A percentile compares a stretch with the other conserved stretches of the same genome.
These are phyloP conservation scores for Taxawa tesnikishii DNA, from an alignment of 2,329 filamentous ascomycete species.

Conservation along the genomic window DNA sequence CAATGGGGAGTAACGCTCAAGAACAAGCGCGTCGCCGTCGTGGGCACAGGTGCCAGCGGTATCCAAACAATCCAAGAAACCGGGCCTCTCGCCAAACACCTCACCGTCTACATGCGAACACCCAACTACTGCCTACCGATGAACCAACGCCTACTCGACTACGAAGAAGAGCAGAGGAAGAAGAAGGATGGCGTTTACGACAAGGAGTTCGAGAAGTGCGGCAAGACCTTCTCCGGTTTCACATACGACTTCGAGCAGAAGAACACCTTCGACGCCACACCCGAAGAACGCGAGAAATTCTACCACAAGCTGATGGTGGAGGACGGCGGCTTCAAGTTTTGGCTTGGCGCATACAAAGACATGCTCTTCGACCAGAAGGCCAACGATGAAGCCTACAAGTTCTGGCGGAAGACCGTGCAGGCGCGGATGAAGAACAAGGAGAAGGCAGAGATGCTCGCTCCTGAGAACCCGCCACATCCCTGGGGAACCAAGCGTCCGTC, in stretches of 20 bases:
- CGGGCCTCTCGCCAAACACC: slow-evolving; percentile 34
- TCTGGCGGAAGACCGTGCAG: slow-evolving; percentile 26
- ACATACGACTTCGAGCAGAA: slow-evolving; percentile 41
- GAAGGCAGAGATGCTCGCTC: slow-evolving; percentile 40
- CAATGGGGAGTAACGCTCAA: slow-evolving; percentile 40
- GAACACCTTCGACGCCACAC: slow-evolving; percentile 33
- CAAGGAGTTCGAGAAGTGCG: slow-evolving; percentile 13
- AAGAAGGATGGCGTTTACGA: slow-evolving; percentile 26
- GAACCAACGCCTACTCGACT: slow-evolving; percentile 29
- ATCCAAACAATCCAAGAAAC: slow-evolving; percentile 53
- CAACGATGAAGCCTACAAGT: slow-evolving; percentile 25
- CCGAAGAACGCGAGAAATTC: slow-evolving; percentile 35
- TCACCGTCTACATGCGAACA: slow-evolving; percentile 32
- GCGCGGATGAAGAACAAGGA: slow-evolving; percentile 37
- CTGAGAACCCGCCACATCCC: slow-evolving; percentile 37
- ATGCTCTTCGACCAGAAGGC: slow-evolving; percentile 22
- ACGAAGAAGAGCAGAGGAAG: slow-evolving; percentile 39
- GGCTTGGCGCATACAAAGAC: slow-evolving; percentile 26
- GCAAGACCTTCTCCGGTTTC: slow-evolving; percentile 41
- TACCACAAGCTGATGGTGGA: slow-evolving; percentile 37
- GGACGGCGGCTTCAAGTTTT: slow-evolving; percentile 29
- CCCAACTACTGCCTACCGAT: slow-evolving; percentile 54
- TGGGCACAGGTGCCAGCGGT: slow-evolving; percentile 53
- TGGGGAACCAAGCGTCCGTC: slow-evolving; percentile 34
- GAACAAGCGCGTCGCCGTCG: slow-evolving; percentile 47